Conservation (phyloP, 2,329 filamentous ascomycete species). For the Aspergillus sojae region DNA sequence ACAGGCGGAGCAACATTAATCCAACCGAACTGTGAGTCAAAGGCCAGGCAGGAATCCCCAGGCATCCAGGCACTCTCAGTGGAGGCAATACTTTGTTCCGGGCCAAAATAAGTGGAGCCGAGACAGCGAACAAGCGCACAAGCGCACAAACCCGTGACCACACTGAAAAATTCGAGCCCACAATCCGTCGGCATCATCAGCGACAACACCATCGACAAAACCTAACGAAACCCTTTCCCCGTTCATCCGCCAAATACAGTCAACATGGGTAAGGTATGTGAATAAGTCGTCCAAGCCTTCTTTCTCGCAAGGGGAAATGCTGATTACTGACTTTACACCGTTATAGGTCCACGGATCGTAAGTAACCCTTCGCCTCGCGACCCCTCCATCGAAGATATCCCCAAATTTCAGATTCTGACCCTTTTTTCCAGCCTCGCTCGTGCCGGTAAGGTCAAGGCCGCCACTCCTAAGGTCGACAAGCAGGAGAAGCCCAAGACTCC, state of each 20-base stretch:
- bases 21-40: constrained; percentile 5
- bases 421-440: constrained; percentile 21
- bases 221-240: constrained; percentile 1
- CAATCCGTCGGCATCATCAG: constrained; percentile 9
- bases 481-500: constrained; percentile 91
- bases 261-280: constrained; percentile 20
- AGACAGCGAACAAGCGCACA: constrained; percentile 2
- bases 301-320: neutral
- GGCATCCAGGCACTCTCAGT: neutral
- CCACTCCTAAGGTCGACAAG: constrained; percentile 29
- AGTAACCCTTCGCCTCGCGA: constrained; percentile 4
- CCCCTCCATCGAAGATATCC: neutral
- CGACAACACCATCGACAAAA: constrained; percentile 15
- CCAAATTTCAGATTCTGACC: neutral
- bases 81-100: constrained; percentile 11
- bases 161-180: constrained; percentile 16
- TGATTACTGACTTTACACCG: constrained; percentile 7
- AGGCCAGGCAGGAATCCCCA: neutral
- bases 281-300: neutral
- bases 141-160: constrained; percentile 20
- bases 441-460: constrained; percentile 30
- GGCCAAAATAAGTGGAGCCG: neutral
- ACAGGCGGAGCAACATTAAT: neutral
- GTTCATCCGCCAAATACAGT: constrained; percentile 9
- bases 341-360: constrained; percentile 18